Evolutionary conservation across 73 alveolate species (phyloP), one percentile per base, ranked within the genome.

Genomic region (Tetrahymena thermophila): DNA sequence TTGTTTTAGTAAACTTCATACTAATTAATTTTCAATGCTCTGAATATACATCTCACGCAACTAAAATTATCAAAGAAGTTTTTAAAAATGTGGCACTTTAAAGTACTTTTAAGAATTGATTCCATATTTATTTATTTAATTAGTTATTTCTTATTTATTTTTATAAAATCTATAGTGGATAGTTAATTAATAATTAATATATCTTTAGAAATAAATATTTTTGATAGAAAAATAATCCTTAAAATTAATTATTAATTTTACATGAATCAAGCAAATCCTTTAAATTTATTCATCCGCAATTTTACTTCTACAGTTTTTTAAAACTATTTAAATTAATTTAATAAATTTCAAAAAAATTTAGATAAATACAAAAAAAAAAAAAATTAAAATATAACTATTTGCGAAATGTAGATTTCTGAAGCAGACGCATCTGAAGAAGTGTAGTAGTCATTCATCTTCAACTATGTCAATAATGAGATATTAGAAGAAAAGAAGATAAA

Each of bases 41-140:
- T 85, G 35, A 95, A 95, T 95, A 95, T 95, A 40, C 97, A 95
- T 56, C 97, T 95, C 25, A 95, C 94, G 28, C 97, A 95, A 89
- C 93, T 93, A 95, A 85, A 94, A n/a, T 58, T 43, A 28, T 95
- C 94, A 43, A 55, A 95, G 56, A 95, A 56, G 16, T 95, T 95
- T 34, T 71, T 71, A 31, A 71, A 71, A 71, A 71, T 71, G 89
- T 71, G 89, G 40, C 89, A 71, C 89, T 71, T 71, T 4, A 71
- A 71, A 13, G 89, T 71, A 31, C 89, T 71, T 71, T 71, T 71
- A 71, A 71, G 13, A n/a, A 71, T 71, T 28, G 42, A 71, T 28
- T 71, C 89, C 89, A 71, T 56, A 10, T 23, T 25, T 56, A 10
- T 23, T 25, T 56, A 55, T 1, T 23, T 56, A 56, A 13, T 56